Base-by-base conservation (phyloP, 1,284 basidiomycete species). In the Moesziomyces aphidis region DNA sequence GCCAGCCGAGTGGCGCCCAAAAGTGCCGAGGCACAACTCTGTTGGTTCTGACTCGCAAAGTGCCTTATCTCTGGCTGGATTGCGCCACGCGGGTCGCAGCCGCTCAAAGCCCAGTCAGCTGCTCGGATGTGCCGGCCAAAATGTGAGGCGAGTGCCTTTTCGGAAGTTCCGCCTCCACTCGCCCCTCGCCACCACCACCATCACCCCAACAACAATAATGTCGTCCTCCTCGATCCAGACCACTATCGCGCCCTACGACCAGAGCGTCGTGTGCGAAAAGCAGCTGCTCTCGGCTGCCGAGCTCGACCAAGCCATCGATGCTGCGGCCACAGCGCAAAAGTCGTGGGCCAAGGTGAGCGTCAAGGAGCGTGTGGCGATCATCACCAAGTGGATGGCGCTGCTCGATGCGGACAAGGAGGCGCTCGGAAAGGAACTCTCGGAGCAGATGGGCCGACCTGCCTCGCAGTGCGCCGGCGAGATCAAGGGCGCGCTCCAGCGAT, bases 401-500 rank as follows among this genome's bases (percentile, higher is more conserved):
- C 60, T 96, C 83, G 89, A 90, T 82, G 88, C 88, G 23, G 88
- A 91, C 83, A 87, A 88, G 34, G 88, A 91, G 59, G 89, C 91
- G 59, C 88, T 94, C n/a, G 89, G 89, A 0, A 83, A 89, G 66
- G 94, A 97, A 80, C 87, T 94, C 58, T 90, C 91, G 1, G 78
- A 88, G 47, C 91, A 93, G 85, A 93, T 94, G 90, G 93, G 92
- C 42, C 94, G 94, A 51, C 94, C 94, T 0, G 88, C 94, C 44
- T 89, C 89, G 0, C 92, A 93, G 83, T 87, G 88, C 45, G 86
- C 89, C 31, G 92, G 93, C 8, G 95, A 98, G 85, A 87, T 96
- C 53, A 88, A 88, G 50, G 93, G 94, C 1, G 90, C 92, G 42
- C 85, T 95, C 24, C 91, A 92, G 60, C 90, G 95, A 46, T 91